Conservation (phyloP, 441 rosid species). For the Brassica hybrid region DNA sequence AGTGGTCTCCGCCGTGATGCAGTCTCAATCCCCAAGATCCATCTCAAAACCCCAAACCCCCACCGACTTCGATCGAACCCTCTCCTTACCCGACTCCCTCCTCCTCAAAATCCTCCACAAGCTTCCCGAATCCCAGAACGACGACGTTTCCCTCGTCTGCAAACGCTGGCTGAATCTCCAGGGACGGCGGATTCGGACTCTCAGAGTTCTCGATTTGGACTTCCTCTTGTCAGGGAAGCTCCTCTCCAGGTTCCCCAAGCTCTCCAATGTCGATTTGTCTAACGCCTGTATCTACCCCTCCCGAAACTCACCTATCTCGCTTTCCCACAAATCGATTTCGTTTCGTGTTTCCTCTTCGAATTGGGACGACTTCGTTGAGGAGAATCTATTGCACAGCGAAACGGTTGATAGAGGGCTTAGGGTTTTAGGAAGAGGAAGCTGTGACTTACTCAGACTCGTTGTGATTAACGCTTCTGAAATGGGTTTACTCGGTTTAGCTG, state of each 20-base stretch:
- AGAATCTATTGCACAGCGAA: slow-evolving; percentile 48
- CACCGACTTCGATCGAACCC: slow-evolving; percentile 36
- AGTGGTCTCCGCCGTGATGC: slow-evolving; percentile 30
- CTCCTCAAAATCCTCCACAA: slow-evolving; percentile 42
- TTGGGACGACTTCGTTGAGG: slow-evolving; percentile 50
- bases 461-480: slow-evolving; percentile 63
- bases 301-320: slow-evolving; percentile 45
- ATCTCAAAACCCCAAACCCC: slow-evolving; percentile 20
- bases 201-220: slow-evolving; percentile 38
- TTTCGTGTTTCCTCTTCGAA: slow-evolving; percentile 47
- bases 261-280: slow-evolving; percentile 26
- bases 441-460: slow-evolving; percentile 60
- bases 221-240: slow-evolving; percentile 42
- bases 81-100: slow-evolving; percentile 36
- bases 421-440: slow-evolving; percentile 56
- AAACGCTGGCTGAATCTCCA: slow-evolving; percentile 43
- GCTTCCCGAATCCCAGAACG: slow-evolving; percentile 34
- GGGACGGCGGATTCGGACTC: slow-evolving; percentile 21
- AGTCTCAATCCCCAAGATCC: slow-evolving; percentile 35
- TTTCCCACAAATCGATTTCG: slow-evolving; percentile 52
- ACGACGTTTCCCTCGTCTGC: slow-evolving; percentile 30
- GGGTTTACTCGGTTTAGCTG: slow-evolving; percentile 61
- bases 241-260: slow-evolving; percentile 41
- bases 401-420: slow-evolving; percentile 59
- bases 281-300: slow-evolving; percentile 31